A percentile compares a stretch with the other conserved stretches of the same genome.
Evolutionary conservation across 495 filamentous ascomycete genomes (phyloP).

Genomic region (Hypoxylon subgilvum): DNA sequence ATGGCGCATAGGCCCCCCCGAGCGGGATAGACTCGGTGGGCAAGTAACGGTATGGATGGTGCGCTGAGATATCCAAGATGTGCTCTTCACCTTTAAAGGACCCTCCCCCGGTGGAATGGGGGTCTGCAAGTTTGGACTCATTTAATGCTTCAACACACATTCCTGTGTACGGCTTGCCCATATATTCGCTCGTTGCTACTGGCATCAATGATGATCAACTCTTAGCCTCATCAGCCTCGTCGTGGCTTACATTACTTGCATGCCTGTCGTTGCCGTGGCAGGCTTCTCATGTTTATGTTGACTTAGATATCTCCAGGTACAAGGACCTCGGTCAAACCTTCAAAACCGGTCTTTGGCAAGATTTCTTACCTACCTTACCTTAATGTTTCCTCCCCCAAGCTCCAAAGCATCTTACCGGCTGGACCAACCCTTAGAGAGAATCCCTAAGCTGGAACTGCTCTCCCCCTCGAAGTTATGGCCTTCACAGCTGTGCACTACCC

Average conservation of each 20-base stretch:
- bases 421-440: slow-evolving; percentile 9
- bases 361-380: slow-evolving; percentile 1
- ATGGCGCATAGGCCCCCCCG: slow-evolving; percentile 12
- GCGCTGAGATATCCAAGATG: slow-evolving; percentile 17
- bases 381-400: slow-evolving; percentile 1
- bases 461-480: slow-evolving; percentile 38
- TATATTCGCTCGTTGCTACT: slow-evolving; percentile 37
- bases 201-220: slow-evolving; percentile 36
- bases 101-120: slow-evolving; percentile 36
- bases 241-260: slow-evolving; percentile 37
- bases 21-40: slow-evolving; percentile 17
- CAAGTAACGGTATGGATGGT: slow-evolving; percentile 7
- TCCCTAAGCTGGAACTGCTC: slow-evolving; percentile 25
- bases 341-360: slow-evolving; percentile 24
- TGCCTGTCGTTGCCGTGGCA: slow-evolving; percentile 45
- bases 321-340: slow-evolving; percentile 28
- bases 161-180: slow-evolving; percentile 33
- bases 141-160: slow-evolving; percentile 41
- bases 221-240: slow-evolving; percentile 35
- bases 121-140: slow-evolving; percentile 18
- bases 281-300: slow-evolving; percentile 44
- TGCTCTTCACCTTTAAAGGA: slow-evolving; percentile 39
- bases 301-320: slow-evolving; percentile 39
- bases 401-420: slow-evolving; percentile 8
- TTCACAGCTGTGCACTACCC: slow-evolving; percentile 40